Base-by-base conservation (phyloP, 176 grass and related monocot genomes). In the Typha latifolia region DNA sequence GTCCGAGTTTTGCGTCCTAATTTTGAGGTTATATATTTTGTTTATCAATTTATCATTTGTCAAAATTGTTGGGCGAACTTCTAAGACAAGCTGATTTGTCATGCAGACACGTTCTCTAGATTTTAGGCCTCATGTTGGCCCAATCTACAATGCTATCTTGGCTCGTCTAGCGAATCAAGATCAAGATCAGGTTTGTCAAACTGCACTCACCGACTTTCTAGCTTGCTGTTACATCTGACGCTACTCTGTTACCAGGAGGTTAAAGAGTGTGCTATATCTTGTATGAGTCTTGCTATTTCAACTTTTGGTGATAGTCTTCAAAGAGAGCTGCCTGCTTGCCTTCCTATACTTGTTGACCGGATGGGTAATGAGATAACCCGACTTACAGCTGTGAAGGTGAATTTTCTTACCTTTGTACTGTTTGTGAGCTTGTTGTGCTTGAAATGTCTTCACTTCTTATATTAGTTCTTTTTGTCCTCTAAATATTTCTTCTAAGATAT, bases 351-450 rank as follows among this genome's bases (percentile, higher is more conserved):
- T 53, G 94, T 99, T 70, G 94, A 99, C 78, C 87, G 94, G 68
- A 99, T 99, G 94, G 86, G 94, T 73, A 99, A 99, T 79, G 94
- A 99, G 87, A 99, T 99, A 51, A 99, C 94, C 64, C 72, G 94
- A 68, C 94, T 99, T 72, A 99, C 94, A 51, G 76, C 89, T 2
- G 94, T 99, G 61, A 99, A 99, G 86, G 94, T 93, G 79, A 31
- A 1, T 51, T 27, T 51, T 20, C 2, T 64, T 76, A 62, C 16
- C 19, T 29, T 32, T 22, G 20, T 63, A 15, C 50, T 73, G 3
- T 63, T 77, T 63, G 22, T 21, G 5, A 18, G 14, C 1, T 14
- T 50, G 8, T 49, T 0, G 12, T 32, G 61, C 12, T 48, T 37
- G 62, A 71, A 23, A 55, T 32, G 3, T 10, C 10, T 49, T 49